Evolutionary conservation across 768 basidiomycete species (phyloP).

Genomic region (Lenzites betulinus): DNA sequence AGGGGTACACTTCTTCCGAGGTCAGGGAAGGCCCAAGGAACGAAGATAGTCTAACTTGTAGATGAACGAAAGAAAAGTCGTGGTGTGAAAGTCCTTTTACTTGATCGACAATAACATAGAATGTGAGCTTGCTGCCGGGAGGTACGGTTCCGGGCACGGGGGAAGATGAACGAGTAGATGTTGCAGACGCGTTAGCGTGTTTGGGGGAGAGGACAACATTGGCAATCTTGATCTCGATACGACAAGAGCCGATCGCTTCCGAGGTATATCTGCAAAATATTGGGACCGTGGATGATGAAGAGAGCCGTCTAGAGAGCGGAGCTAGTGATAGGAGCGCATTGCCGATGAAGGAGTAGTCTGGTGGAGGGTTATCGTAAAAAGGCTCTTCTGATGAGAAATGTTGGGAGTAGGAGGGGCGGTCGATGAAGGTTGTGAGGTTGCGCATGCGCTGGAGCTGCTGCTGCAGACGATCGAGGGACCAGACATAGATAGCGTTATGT

Average conservation of each 20-base stretch:
- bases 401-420: constrained; percentile 89
- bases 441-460: constrained; percentile 93
- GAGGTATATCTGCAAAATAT: constrained; percentile 94
- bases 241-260: constrained; percentile 94
- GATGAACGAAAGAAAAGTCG: constrained; percentile 84
- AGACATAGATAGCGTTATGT: constrained; percentile 85
- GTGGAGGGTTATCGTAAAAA: constrained; percentile 87
- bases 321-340: constrained; percentile 82
- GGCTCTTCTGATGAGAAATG: constrained; percentile 94
- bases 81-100: constrained; percentile 89
- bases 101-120: constrained; percentile 82
- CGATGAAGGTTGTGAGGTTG: constrained; percentile 85
- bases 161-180: constrained; percentile 75
- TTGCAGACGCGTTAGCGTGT: constrained; percentile 59
- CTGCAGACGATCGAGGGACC: constrained; percentile 87
- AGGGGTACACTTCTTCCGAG: constrained; percentile 83
- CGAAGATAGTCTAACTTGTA: constrained; percentile 87
- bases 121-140: constrained; percentile 78
- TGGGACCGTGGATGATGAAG: constrained; percentile 74
- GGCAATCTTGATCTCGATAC: constrained; percentile 80
- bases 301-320: constrained; percentile 74
- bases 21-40: constrained; percentile 71
- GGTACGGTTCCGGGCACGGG: constrained; percentile 69
- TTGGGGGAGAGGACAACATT: constrained; percentile 65
- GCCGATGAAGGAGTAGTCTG: constrained; percentile 92